Evolutionary conservation across 805 yeast genomes (phyloP).

Genomic region (Candida easanensis): DNA sequence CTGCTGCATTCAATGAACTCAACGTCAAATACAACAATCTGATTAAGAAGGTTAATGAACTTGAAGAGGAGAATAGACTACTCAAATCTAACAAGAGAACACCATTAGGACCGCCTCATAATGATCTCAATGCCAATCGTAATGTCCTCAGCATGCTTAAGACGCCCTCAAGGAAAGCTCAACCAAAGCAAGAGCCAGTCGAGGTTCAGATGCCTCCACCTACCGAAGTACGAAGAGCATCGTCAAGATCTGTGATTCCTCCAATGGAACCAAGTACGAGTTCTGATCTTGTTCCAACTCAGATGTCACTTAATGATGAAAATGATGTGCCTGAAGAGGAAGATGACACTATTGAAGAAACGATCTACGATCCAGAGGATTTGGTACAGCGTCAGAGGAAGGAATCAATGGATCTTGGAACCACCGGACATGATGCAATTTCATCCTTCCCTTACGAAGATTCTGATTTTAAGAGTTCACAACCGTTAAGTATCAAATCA

Average conservation of each 20-base stretch:
- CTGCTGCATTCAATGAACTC: conserved; percentile 1
- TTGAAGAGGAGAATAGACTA: conserved; percentile 2
- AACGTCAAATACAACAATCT: conserved; percentile 11
- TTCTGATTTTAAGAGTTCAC: not conserved
- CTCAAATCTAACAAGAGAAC: conserved; percentile 3
- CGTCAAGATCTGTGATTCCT: not conserved
- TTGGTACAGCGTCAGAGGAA: not conserved
- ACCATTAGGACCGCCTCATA: not conserved
- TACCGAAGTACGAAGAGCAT: not conserved
- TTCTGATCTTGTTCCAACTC: conserved; percentile 10
- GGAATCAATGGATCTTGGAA: conserved; percentile 19
- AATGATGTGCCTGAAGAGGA: not conserved
- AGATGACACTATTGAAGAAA: not conserved
- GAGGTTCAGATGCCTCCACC: not conserved
- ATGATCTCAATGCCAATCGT: not conserved
- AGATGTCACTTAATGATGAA: conserved; percentile 3
- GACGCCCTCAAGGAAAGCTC: not conserved
- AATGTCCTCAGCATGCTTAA: conserved; percentile 6
- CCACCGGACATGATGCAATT: not conserved
- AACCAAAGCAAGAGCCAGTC: not conserved
- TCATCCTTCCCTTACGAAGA: conserved; percentile 12
- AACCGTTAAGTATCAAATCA: not conserved
- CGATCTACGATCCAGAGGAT: not conserved
- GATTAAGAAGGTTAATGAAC: not conserved
- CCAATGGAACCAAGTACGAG: not conserved